Evolutionary conservation across 2,329 filamentous ascomycete genomes (phyloP).

Genomic region (Paramyrothecium roridum): DNA sequence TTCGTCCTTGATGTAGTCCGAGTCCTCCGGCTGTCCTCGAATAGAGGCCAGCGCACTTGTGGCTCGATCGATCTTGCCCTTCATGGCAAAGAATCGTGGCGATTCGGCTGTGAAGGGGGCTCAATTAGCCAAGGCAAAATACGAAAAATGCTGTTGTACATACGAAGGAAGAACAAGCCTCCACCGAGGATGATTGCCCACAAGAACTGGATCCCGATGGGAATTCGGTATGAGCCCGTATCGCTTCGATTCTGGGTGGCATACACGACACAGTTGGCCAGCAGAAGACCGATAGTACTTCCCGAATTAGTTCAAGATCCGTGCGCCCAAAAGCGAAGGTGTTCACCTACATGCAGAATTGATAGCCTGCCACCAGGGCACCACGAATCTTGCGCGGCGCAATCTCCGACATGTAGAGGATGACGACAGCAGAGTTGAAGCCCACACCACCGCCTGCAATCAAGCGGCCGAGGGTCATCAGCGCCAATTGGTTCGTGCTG

Average conservation of each 20-base stretch:
- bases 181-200: constrained; percentile 48
- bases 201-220: not conserved
- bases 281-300: constrained; percentile 13
- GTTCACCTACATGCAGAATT: constrained; percentile 10
- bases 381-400: constrained; percentile 14
- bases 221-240: constrained; percentile 56
- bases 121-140: not conserved
- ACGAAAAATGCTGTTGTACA: not conserved
- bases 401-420: constrained; percentile 20
- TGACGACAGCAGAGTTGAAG: constrained; percentile 18
- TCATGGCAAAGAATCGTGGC: constrained; percentile 70
- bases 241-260: constrained; percentile 7
- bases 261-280: constrained; percentile 13
- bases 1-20: constrained; percentile 65
- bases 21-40: constrained; percentile 63
- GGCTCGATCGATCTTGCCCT: constrained; percentile 59
- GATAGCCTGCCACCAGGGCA: constrained; percentile 13
- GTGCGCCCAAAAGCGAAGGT: not conserved
- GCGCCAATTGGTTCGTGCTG: constrained; percentile 44
- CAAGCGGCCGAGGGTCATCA: constrained; percentile 48
- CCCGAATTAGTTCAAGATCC: too few relatives aligned
- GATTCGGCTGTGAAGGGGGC: constrained; percentile 32
- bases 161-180: constrained; percentile 40
- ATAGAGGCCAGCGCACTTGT: constrained; percentile 54
- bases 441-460: constrained; percentile 15